Conservation (phyloP, 352 stramenopile genomes). For the Nothophytophthora sp. region DNA sequence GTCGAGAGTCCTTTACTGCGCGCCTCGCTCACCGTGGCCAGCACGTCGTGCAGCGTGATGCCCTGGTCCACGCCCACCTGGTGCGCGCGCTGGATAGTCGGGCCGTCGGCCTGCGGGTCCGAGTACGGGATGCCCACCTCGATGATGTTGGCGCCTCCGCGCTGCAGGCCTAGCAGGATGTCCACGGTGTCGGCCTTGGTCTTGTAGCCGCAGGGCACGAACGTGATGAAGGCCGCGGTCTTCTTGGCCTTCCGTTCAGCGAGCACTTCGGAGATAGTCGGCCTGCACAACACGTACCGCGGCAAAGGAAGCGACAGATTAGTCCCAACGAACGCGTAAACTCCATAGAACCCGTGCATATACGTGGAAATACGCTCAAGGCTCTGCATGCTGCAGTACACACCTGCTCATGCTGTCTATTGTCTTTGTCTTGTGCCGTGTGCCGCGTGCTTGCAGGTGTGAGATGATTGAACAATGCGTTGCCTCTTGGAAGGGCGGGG, state of each 20-base stretch:
- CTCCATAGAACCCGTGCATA: too few species aligned
- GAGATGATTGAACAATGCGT: not conserved
- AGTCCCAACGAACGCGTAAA: not conserved
- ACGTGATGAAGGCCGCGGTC: conserved; percentile 95
- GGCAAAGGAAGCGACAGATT: conserved; percentile 2
- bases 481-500: too few species aligned
- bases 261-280: conserved; percentile 68
- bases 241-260: conserved; percentile 66
- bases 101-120: conserved; percentile 98
- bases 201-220: conserved; percentile 97
- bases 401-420: conserved; percentile 29
- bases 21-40: conserved; percentile 92
- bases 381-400: not conserved
- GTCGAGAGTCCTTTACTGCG: conserved; percentile 91
- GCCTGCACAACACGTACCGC: conserved; percentile 29
- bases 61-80: conserved; percentile 95
- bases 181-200: conserved; percentile 94
- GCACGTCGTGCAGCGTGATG: conserved; percentile 92
- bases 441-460: too few species aligned
- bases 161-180: conserved; percentile 96
- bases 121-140: conserved; percentile 98
- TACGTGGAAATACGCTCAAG: not conserved
- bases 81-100: conserved; percentile 96
- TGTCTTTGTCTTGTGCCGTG: not conserved
- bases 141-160: conserved; percentile 96